Percentiles rank a stretch among this genome's conserved stretches.
Evolutionary conservation across 331 rosid genomes (phyloP).

Genomic region (Spiraea crenata): DNA sequence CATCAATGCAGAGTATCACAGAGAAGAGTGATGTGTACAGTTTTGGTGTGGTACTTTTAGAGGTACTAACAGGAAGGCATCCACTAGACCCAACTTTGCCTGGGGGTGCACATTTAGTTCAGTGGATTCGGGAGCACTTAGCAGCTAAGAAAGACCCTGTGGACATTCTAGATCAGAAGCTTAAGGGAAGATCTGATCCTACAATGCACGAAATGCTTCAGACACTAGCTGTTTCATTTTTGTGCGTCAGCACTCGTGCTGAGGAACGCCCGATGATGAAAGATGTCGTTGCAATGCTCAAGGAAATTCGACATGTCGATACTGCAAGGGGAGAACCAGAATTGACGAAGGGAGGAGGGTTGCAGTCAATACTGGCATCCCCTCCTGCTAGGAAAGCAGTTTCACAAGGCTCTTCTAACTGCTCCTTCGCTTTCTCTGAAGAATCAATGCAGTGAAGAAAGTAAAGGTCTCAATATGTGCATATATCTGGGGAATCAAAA

Average conservation of each 20-base stretch:
- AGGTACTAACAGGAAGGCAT: constrained; percentile 84
- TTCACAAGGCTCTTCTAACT: constrained; percentile 62
- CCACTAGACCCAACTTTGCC: constrained; percentile 88
- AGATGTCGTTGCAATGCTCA: constrained; percentile 78
- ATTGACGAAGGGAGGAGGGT: constrained; percentile 38
- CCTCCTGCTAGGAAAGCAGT: constrained; percentile 46
- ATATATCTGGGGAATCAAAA: constrained; percentile 22
- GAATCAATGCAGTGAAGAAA: constrained; percentile 38
- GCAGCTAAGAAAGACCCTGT: constrained; percentile 44
- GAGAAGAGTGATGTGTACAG: constrained; percentile 89
- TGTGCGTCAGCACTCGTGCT: constrained; percentile 47
- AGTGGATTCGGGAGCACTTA: constrained; percentile 73
- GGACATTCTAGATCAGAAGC: constrained; percentile 67
- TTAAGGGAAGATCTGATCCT: constrained; percentile 60
- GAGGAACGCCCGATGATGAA: constrained; percentile 89
- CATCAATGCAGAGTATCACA: constrained; percentile 55
- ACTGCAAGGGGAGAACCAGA: constrained; percentile 41
- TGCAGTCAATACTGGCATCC: constrained; percentile 34
- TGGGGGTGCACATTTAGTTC: constrained; percentile 60
- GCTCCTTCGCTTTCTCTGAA: constrained; percentile 78
- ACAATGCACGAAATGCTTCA: constrained; percentile 71
- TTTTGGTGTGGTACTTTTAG: constrained; percentile 76
- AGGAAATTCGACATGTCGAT: constrained; percentile 51
- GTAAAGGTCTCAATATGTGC: constrained; percentile 25
- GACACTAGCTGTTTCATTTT: constrained; percentile 67